A percentile compares a stretch with the other conserved stretches of the same genome.
Evolutionary conservation across 306 rosid species (phyloP).

Genomic region (Nissolia schottii): DNA sequence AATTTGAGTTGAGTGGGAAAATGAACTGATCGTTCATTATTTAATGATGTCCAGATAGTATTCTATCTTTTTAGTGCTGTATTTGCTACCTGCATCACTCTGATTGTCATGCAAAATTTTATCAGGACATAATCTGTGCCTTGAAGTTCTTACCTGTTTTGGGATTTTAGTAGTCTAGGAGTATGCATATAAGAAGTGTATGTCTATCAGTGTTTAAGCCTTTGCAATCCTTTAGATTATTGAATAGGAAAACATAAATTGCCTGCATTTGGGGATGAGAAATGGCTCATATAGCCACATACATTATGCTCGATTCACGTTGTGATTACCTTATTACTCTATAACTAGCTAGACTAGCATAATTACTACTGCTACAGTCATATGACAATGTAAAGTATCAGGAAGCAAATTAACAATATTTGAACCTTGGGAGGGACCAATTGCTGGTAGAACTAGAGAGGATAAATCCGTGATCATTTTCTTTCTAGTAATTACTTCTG

Average conservation of each 20-base stretch:
- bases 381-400: not conserved
- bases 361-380: not conserved
- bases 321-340: not conserved
- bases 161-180: not conserved
- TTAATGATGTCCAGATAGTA: not conserved
- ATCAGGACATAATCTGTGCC: not conserved
- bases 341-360: not conserved
- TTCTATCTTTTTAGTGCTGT: not conserved
- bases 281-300: not conserved
- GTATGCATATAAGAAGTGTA: not conserved
- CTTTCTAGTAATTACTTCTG: not conserved
- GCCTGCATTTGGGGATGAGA: not conserved
- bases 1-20: not conserved
- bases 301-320: not conserved
- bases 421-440: not conserved
- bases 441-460: not conserved
- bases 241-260: not conserved
- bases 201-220: not conserved
- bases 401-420: not conserved
- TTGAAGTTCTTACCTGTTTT: not conserved
- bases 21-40: not conserved
- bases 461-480: not conserved
- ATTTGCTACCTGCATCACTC: not conserved
- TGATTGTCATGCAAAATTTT: not conserved
- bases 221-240: not conserved